Base-by-base conservation (phyloP, 176 grass and related monocot species). In the Puccinellia tenuiflora region DNA sequence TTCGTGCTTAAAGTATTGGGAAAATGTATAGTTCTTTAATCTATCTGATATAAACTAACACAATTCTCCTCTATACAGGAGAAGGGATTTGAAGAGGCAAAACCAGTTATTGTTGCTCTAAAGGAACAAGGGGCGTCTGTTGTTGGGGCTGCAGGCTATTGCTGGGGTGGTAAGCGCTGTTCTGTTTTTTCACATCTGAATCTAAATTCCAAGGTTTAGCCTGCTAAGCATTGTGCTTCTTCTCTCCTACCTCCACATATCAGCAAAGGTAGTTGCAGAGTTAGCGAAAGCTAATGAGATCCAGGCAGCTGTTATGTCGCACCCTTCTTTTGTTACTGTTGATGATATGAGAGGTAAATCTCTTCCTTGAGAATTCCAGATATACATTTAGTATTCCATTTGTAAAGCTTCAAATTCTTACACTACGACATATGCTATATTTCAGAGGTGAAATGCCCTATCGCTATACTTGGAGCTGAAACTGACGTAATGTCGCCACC, bases 141-240 rank as follows among this genome's bases (percentile, higher is more conserved):
- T 34, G 57, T 97, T 75, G 94, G 94, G 14, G 90, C 94, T 89
- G 88, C 81, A 80, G 94, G 94, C 5, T 97, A 91, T 91, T 94
- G 94, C 81, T 97, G 94, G 94, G 92, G 94, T 77, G 94, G 94
- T 97, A 81, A 87, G 92, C 70, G 17, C 22, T 34, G 18, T 37
- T 66, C 28, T 85, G 11, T 24, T 11, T 21, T 51, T 33, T 77
- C 39, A 61, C 26, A 55, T 51, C 11, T 21, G 18, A 69, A 76
- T 18, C 60, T 14, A 20, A 62, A 71, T 55, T 35, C 52, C 31
- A 55, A 78, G 14, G 21, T 70, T 85, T 42, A 53, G 31, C 9
- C 9, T 6, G 34, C 30, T 90, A 22, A 80, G 20, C 11, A 20
- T 69, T 22, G 15, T 39, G 18, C 73, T 25, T 55, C n/a, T 22